Percentiles rank a stretch among this genome's conserved stretches.
These are phyloP conservation scores for Fagopyrum homotropicum DNA, from an alignment of 148 eudicot genomes.

Conservation along the genomic window DNA sequence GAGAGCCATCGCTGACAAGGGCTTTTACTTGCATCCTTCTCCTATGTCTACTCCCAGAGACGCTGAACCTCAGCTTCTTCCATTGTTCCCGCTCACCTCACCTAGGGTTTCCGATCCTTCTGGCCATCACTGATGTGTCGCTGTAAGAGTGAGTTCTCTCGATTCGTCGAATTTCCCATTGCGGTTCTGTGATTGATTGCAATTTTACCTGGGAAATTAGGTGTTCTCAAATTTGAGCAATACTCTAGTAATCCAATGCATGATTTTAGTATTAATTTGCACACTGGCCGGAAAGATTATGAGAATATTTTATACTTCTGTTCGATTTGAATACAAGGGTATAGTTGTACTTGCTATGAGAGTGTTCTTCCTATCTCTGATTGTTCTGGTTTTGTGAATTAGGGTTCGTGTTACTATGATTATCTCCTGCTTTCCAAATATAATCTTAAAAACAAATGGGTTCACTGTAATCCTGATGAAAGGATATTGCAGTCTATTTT, in stretches of 20 bases:
- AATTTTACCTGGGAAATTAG: neutral
- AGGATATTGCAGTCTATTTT: neutral
- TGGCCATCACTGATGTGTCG: neutral
- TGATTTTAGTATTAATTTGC: neutral
- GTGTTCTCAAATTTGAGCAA: neutral
- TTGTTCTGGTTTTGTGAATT: too few species aligned
- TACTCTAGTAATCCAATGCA: neutral
- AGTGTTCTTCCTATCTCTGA: neutral
- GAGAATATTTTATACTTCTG: neutral
- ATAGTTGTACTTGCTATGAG: neutral
- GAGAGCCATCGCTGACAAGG: conserved; percentile 50
- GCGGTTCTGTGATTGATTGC: neutral
- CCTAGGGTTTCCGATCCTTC: conserved; percentile 39
- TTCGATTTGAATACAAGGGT: neutral
- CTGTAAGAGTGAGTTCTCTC: neutral
- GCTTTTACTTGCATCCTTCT: conserved; percentile 60
- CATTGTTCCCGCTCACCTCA: conserved; percentile 60
- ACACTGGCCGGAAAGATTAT: neutral
- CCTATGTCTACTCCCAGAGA: conserved; percentile 56
- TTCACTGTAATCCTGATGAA: neutral
- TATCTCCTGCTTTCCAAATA: neutral
- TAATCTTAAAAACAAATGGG: neutral
- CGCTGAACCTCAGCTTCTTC: conserved; percentile 49
- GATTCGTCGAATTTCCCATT: neutral
- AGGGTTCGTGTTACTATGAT: too few species aligned